Base-by-base conservation (phyloP, 192 early-diverging fungal species). In the Podila minutissima region DNA sequence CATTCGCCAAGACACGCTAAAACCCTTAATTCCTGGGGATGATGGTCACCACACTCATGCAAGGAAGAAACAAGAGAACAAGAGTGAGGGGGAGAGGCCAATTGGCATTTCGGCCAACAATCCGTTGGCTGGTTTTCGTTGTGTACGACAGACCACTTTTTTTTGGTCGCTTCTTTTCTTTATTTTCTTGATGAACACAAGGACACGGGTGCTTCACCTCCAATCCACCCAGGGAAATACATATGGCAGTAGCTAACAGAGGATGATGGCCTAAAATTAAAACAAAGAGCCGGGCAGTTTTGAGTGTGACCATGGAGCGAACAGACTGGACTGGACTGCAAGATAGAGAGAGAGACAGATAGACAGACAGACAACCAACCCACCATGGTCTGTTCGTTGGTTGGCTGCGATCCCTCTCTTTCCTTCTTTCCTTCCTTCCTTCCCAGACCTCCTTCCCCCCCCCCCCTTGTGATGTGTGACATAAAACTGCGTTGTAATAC, bases 71-170 rank as follows among this genome's bases (percentile, higher is more conserved):
- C 7, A 17, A 46, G 41, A 46, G 15, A 46, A 46, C 15, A 41
- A 41, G 41, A 46, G 41, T 2, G 33, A 35, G 33, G 9, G 50
- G 0, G 19, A 53, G 17, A 55, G 53, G 53, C 53, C 53, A 26
- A 55, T 55, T 55, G 53, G 53, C 53, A 26, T 22, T 55, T 55
- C 53, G 53, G 53, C 53, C n/a, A 37, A 55, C 53, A 4, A 46
- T 46, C 41, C 41, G 41, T 46, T 46, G 41, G 41, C 4, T 55
- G 35, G 4, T 37, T 37, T 37, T 37, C 35, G 35, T 55, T 55
- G 24, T 46, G 41, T 46, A 17, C 17, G n/a, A 55, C 22, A 55
- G 6, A 24, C 53, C 53, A 1, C 24, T 22, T 11, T 22, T 53
- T 26, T 20, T 55, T 10, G 53, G 11, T 53, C 13, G 0, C 51